phyloP scores from a whole-genome alignment of 306 rosid genomes.

The Malus fusca region DNA sequence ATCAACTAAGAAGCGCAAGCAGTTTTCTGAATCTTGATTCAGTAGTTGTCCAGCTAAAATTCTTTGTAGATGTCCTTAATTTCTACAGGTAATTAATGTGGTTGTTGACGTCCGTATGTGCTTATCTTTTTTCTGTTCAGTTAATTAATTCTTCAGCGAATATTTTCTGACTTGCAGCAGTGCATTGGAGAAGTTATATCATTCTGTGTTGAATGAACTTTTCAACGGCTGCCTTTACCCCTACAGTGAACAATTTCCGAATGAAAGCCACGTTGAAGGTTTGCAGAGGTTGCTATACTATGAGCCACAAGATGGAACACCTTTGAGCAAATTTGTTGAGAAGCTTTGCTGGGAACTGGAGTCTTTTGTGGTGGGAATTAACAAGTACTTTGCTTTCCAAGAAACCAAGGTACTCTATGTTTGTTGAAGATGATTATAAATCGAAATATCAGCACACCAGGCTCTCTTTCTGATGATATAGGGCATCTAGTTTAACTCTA shows the following conservation, averaged over 20 bases:
- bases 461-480: background rate
- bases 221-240: constrained; percentile 26
- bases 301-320: constrained; percentile 32
- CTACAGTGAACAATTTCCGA: constrained; percentile 33
- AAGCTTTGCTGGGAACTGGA: constrained; percentile 62
- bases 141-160: constrained; percentile 18
- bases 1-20: constrained; percentile 37
- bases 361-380: constrained; percentile 44
- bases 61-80: constrained; percentile 61
- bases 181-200: constrained; percentile 63
- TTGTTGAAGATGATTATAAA: background rate
- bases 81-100: constrained; percentile 51
- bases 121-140: background rate
- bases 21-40: constrained; percentile 50
- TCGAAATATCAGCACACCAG: background rate
- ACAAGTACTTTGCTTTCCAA: constrained; percentile 55
- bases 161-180: constrained; percentile 43
- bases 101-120: background rate
- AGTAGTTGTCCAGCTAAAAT: constrained; percentile 53
- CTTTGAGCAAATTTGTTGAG: constrained; percentile 42
- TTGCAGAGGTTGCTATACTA: constrained; percentile 47
- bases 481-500: background rate
- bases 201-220: constrained; percentile 45
- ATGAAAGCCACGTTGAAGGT: constrained; percentile 48
- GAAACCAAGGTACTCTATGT: constrained; percentile 60